Percentiles rank a stretch among this genome's conserved stretches.
Evolutionary conservation across 2,329 filamentous ascomycete species (phyloP).

Genomic region (Neofusicoccum sp.): DNA sequence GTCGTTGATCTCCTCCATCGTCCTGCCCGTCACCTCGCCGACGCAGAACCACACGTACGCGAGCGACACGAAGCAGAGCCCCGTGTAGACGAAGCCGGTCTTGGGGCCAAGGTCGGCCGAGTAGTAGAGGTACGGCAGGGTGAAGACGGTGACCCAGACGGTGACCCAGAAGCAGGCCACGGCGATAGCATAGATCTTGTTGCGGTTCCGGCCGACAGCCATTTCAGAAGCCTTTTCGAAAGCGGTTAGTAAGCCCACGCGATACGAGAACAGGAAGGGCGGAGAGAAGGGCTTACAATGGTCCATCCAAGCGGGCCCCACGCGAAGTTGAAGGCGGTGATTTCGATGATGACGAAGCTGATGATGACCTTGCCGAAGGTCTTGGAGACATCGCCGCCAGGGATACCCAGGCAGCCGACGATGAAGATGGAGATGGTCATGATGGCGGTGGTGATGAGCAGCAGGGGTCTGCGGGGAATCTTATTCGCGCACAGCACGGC

Average conservation of each 20-base stretch:
- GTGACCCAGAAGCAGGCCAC: constrained; percentile 44
- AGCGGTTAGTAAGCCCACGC: constrained; percentile 13
- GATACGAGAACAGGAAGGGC: constrained; percentile 16
- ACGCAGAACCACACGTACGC: constrained; percentile 17
- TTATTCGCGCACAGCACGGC: constrained; percentile 44
- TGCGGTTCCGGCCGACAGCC: constrained; percentile 49
- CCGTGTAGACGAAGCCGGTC: constrained; percentile 17
- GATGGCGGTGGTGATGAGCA: constrained; percentile 40
- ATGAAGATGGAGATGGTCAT: constrained; percentile 44
- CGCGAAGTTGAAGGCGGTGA: constrained; percentile 47
- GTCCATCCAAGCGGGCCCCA: constrained; percentile 44
- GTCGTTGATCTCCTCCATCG: constrained; percentile 18
- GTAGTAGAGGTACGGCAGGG: constrained; percentile 16
- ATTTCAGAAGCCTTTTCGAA: constrained; percentile 40
- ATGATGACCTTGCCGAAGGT: constrained; percentile 42
- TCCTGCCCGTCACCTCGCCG: constrained; percentile 3
- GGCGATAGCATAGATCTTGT: constrained; percentile 46
- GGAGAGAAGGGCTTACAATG: constrained; percentile 26
- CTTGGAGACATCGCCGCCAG: constrained; percentile 26
- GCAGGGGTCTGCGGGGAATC: constrained; percentile 39
- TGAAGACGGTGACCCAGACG: constrained; percentile 9
- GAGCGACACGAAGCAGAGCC: constrained; percentile 6
- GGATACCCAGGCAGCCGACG: constrained; percentile 44
- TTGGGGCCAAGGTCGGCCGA: constrained; percentile 10
- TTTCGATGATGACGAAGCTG: constrained; percentile 44